A percentile compares a stretch with the other conserved stretches of the same genome.
Evolutionary conservation across 306 rosid genomes (phyloP).

Genomic region (Quercus suber): DNA sequence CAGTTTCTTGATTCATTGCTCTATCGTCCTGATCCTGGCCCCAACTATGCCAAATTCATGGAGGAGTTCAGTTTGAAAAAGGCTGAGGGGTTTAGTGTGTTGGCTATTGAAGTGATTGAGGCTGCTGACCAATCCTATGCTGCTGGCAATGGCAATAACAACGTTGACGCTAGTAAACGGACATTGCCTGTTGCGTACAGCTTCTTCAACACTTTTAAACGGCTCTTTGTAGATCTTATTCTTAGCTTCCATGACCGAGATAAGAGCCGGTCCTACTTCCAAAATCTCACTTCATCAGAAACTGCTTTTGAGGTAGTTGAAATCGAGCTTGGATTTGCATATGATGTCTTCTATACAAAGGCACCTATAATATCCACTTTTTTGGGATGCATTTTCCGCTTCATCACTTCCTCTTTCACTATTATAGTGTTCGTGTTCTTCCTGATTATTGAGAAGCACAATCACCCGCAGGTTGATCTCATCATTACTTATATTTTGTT

Average conservation of each 20-base stretch:
- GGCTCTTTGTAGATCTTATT: neutral
- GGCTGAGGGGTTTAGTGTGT: neutral
- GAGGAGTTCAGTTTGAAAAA: neutral
- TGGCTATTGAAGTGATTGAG: neutral
- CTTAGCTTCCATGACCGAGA: neutral
- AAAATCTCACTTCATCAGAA: neutral
- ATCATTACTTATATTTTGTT: neutral
- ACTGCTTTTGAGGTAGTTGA: neutral
- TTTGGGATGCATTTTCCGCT: neutral
- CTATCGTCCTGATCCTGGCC: slow-evolving; percentile 10
- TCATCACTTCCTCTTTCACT: neutral
- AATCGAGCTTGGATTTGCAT: neutral
- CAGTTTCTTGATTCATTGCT: slow-evolving; percentile 1
- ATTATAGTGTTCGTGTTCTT: neutral
- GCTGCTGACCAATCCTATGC: neutral
- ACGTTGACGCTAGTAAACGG: too few species aligned
- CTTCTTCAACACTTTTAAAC: neutral
- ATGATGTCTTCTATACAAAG: neutral
- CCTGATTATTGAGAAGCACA: neutral
- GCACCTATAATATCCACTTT: neutral
- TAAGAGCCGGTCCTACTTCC: neutral
- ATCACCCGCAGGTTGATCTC: neutral
- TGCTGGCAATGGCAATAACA: neutral
- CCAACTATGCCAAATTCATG: neutral
- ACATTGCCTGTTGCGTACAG: neutral